Base-by-base conservation (phyloP, 208 protist genomes). In the Trypanosoma grayi region DNA sequence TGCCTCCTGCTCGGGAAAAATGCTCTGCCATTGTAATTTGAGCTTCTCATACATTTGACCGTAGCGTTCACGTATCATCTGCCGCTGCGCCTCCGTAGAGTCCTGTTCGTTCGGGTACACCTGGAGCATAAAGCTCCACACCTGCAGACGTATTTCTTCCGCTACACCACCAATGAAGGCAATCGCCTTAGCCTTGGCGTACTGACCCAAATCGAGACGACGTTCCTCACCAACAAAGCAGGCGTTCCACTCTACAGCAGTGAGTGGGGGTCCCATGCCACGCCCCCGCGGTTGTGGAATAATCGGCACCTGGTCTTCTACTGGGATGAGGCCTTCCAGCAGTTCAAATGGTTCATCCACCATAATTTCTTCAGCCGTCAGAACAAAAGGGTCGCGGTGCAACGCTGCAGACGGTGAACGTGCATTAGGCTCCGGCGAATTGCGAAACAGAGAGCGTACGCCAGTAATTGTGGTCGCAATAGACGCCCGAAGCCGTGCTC, bases 101-200 rank as follows among this genome's bases (percentile, higher is more conserved):
- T 65, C 53, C 1, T 27, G n/a, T 16, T 48, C 40, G 5, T 71
- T 41, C 4, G 67, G 33, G 70, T 87, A 94, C 24, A 81, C 68
- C 10, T 65, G 64, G 6, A 97, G 73, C 34, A 92, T 53, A 71
- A 82, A 90, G 33, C 62, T 72, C 89, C 92, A 97, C 22, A 94
- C 82, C 65, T 90, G 66, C 27, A 81, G 63, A 11, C 88, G 76
- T 20, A 95, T 60, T 13, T 66, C 28, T 11, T 47, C 46, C 28
- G 61, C 61, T 24, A 84, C 55, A 31, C 85, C 85, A 61, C 85
- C 81, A 37, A 53, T 47, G 51, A 67, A 84, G 2, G 60, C 66
- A 46, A 56, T 45, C 7, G 37, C 37, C 13, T 62, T 70, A 4
- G 67, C 66, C 7, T 51, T 41, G 0, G 41, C 53, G 37, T 61